Evolutionary conservation across 2,329 filamentous ascomycete species (phyloP).

Genomic region (Cryphonectria radicalis): DNA sequence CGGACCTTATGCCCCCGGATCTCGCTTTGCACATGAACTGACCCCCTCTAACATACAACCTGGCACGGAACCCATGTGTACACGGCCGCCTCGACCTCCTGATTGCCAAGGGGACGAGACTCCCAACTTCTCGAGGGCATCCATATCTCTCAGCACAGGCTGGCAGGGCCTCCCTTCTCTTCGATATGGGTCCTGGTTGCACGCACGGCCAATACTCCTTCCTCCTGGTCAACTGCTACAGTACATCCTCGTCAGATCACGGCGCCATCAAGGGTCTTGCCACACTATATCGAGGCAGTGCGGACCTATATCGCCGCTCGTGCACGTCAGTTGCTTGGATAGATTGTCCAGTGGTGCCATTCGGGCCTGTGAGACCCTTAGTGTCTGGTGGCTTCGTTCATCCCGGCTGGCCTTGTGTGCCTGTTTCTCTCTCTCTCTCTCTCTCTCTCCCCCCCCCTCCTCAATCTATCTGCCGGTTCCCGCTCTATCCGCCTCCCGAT

Average conservation of each 20-base stretch:
- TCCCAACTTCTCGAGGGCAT: background rate
- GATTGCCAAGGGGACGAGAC: background rate
- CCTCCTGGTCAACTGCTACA: slow-evolving; percentile 1
- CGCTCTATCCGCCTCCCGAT: slow-evolving; percentile 10
- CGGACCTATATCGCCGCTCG: slow-evolving; percentile 7
- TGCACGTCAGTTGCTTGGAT: background rate
- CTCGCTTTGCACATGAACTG: slow-evolving; percentile 51
- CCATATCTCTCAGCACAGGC: background rate
- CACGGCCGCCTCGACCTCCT: background rate
- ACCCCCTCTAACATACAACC: background rate
- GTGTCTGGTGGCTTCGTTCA: background rate
- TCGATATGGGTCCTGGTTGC: slow-evolving; percentile 1
- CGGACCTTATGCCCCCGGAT: slow-evolving; percentile 98
- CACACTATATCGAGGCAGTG: slow-evolving; percentile 9
- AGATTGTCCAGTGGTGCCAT: background rate
- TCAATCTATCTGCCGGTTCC: slow-evolving; percentile 15
- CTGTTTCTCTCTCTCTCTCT: background rate
- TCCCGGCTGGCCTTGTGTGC: background rate
- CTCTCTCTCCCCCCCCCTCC: too few species aligned
- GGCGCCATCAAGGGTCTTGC: slow-evolving; percentile 17
- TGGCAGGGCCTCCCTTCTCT: slow-evolving; percentile 9
- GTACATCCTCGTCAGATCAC: slow-evolving; percentile 17
- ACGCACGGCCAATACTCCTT: slow-evolving; percentile 19
- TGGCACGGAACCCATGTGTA: background rate
- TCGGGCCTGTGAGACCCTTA: background rate